phyloP scores from a whole-genome alignment of 78 protist species.

The Mastigamoeba balamuthi region DNA sequence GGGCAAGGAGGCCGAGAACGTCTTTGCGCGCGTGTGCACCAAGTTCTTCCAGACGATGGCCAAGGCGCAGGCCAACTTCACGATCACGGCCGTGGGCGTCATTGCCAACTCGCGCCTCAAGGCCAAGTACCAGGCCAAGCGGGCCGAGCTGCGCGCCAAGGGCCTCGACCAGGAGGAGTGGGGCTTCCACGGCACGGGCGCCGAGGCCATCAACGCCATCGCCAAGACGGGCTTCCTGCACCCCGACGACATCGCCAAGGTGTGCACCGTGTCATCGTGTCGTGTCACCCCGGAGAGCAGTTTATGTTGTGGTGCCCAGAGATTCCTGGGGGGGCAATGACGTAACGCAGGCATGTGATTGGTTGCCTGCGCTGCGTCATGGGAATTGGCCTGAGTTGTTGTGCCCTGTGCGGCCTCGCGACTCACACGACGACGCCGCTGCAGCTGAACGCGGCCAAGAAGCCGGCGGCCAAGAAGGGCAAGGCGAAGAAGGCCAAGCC shows the following conservation, averaged over 20 bases:
- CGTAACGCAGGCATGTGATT: too few species aligned
- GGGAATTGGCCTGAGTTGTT: too few species aligned
- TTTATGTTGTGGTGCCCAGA: too few species aligned
- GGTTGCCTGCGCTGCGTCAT: too few species aligned
- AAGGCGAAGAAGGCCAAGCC: not conserved
- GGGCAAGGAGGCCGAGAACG: not conserved
- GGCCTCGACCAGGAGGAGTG: not conserved
- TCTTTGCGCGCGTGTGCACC: not conserved
- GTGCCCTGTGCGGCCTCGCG: too few species aligned
- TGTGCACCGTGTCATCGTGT: too few species aligned
- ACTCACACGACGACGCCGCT: too few species aligned
- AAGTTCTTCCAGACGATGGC: constrained; percentile 4
- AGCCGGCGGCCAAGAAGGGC: not conserved
- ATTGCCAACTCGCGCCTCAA: not conserved
- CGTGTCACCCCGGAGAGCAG: too few species aligned
- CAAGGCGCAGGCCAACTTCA: not conserved
- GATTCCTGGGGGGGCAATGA: too few species aligned
- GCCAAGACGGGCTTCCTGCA: not conserved
- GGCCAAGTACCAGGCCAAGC: not conserved
- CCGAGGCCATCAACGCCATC: not conserved
- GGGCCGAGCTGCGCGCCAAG: not conserved
- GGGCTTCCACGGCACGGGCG: constrained; percentile 1
- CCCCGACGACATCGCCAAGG: not conserved
- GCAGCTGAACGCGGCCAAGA: not conserved
- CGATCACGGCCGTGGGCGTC: not conserved